Evolutionary conservation across 139 green algal species (phyloP).

Genomic region (Protoeuglena noctilucae): DNA sequence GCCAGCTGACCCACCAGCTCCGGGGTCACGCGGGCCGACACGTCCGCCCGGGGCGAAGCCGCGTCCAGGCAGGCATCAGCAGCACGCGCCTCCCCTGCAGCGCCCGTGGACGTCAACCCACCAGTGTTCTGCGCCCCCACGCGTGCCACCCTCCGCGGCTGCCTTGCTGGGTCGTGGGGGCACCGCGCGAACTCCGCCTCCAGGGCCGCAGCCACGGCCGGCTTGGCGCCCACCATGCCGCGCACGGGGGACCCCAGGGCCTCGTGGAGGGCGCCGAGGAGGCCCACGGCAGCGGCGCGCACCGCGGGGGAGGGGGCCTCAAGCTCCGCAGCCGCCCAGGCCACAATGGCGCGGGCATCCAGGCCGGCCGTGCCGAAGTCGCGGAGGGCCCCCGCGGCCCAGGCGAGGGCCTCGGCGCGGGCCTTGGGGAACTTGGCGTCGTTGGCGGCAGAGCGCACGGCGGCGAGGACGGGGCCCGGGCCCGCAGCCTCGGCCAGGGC

Average conservation of each 20-base stretch:
- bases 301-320: slow-evolving; percentile 56
- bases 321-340: slow-evolving; percentile 60
- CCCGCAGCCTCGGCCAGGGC: slow-evolving; percentile 60
- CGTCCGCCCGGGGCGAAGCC: background rate
- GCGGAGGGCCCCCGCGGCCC: slow-evolving; percentile 46
- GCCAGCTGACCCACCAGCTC: background rate
- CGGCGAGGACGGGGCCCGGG: slow-evolving; percentile 57
- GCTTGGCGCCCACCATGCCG: slow-evolving; percentile 68
- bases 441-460: slow-evolving; percentile 61
- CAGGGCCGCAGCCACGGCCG: slow-evolving; percentile 70
- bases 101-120: too few relatives aligned
- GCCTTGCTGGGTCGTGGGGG: slow-evolving; percentile 41
- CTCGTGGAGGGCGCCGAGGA: slow-evolving; percentile 27
- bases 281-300: slow-evolving; percentile 47
- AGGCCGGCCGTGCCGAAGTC: slow-evolving; percentile 70
- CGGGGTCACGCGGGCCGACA: background rate
- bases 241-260: slow-evolving; percentile 13
- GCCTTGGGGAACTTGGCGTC: slow-evolving; percentile 92
- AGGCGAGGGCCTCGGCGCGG: slow-evolving; percentile 57
- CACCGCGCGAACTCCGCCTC: slow-evolving; percentile 71
- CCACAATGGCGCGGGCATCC: slow-evolving; percentile 48
- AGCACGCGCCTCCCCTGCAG: too few relatives aligned
- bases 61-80: too few relatives aligned
- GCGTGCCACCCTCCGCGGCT: too few relatives aligned
- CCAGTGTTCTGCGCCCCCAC: too few relatives aligned